A percentile compares a stretch with the other conserved stretches of the same genome.
phyloP scores from a whole-genome alignment of 148 eudicot species.

The Polygonum maritimum region DNA sequence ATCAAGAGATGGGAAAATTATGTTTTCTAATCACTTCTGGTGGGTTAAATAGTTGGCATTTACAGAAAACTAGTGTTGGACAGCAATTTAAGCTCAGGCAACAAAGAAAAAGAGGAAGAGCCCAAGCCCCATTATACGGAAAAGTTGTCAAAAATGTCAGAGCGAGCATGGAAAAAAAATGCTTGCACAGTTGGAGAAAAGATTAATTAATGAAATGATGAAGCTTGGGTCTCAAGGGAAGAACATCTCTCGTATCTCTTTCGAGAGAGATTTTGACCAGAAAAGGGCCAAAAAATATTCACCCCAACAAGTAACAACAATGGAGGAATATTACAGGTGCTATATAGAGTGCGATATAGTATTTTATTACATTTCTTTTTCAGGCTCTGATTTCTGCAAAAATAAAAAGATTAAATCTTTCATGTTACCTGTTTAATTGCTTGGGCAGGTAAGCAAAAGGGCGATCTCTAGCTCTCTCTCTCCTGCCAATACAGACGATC shows the following conservation, averaged over 20 bases:
- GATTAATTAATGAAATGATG: neutral
- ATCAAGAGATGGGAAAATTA: no score
- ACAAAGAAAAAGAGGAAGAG: neutral
- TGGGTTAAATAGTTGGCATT: neutral
- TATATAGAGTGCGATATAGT: neutral
- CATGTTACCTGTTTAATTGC: neutral
- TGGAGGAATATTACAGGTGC: neutral
- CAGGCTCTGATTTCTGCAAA: neutral
- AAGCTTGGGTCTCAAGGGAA: neutral
- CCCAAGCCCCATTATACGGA: neutral
- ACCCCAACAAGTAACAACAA: neutral
- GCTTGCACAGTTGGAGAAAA: neutral
- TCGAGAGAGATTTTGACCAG: neutral
- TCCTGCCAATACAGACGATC: neutral
- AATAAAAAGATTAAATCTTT: neutral
- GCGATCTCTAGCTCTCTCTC: neutral
- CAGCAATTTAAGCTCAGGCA: neutral
- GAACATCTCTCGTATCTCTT: neutral
- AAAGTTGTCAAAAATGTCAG: neutral
- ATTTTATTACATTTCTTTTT: neutral
- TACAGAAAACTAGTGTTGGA: neutral
- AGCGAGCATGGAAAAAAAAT: neutral
- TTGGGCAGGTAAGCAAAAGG: conserved; percentile 3
- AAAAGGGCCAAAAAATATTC: no score
- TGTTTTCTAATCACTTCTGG: no score